A percentile compares a stretch with the other conserved stretches of the same genome.
These are phyloP conservation scores for Coffea eugenioides DNA, from an alignment of 257 asterid species.

Conservation along the genomic window DNA sequence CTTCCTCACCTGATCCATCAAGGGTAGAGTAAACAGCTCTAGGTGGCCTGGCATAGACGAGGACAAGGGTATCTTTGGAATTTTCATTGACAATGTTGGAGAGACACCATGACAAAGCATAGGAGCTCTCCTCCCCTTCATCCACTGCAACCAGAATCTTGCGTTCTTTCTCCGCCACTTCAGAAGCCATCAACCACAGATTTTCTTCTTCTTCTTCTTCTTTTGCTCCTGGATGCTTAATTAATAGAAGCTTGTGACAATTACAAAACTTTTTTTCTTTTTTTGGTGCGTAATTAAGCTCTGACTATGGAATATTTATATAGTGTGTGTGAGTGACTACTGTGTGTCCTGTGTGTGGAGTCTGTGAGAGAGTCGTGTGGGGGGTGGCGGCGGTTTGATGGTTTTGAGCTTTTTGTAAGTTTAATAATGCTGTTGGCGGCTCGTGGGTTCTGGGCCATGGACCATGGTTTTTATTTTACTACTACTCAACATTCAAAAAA, in stretches of 20 bases:
- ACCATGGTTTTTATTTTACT: not conserved
- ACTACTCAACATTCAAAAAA: too few relatives aligned
- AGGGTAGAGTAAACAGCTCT: slow-evolving; percentile 40
- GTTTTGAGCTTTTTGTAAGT: too few relatives aligned
- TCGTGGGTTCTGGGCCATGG: slow-evolving; percentile 12
- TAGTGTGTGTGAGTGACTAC: slow-evolving; percentile 9
- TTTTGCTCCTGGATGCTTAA: not conserved
- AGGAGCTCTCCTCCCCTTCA: slow-evolving; percentile 64
- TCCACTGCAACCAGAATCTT: slow-evolving; percentile 69
- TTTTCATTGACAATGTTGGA: slow-evolving; percentile 29
- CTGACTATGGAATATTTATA: slow-evolving; percentile 14
- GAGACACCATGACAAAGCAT: slow-evolving; percentile 75
- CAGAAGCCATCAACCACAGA: slow-evolving; percentile 7
- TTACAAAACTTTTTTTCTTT: too few relatives aligned
- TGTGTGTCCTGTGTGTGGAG: not conserved
- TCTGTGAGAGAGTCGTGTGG: not conserved
- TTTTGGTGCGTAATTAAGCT: not conserved
- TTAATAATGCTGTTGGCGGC: slow-evolving; percentile 34
- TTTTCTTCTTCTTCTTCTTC: not conserved
- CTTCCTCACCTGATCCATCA: slow-evolving; percentile 55
- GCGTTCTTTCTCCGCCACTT: slow-evolving; percentile 34
- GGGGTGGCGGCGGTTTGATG: too few relatives aligned
- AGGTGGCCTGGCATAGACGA: slow-evolving; percentile 51
- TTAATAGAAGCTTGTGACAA: too few relatives aligned
- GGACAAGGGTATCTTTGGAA: slow-evolving; percentile 52